Base-by-base conservation (phyloP, 2,329 filamentous ascomycete genomes). In the Pseudogymnoascus sp. region DNA sequence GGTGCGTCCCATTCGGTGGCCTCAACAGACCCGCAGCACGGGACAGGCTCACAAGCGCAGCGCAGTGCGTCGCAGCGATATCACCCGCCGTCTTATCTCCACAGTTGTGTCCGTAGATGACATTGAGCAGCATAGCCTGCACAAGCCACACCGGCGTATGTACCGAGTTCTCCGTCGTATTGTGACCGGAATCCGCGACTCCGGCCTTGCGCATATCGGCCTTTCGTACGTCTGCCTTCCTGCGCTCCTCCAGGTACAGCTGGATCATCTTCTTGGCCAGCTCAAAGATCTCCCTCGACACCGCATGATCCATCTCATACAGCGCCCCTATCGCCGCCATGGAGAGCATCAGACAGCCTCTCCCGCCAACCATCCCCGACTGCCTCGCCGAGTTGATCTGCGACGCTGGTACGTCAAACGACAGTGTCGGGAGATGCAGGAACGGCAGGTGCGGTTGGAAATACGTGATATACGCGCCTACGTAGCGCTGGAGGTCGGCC, bases 381-480 rank as follows among this genome's bases (percentile, higher is more conserved):
- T 82, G 71, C 72, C 78, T 79, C 64, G 84, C 78, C 63, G 81
- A 81, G 70, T 84, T 85, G 64, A 84, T 83, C 47, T 83, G 80
- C 66, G 85, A 85, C 54, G 88, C 80, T 59, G 89, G 82, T 59
- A 89, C 83, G 69, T 96, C 91, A 76, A 97, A 97, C 41, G 91
- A 91, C 65, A 97, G 79, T 14, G 93, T 96, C 59, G 92, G 87
- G 67, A 96, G 84, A 74, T 97, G 93, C 64, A 96, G 78, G 74
- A 97, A 96, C n/a, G 94, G 93, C 64, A 96, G 76, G 72, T 97
- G 93, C 20, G 93, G 93, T 71, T 97, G 92, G 74, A 96, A 96
- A 73, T 90, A 96, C 65, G 86, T 86, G 69, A 97, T 85, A 75
- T 97, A 97, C 63, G 92, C 88, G 65, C 86, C 86, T 64, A 97